Base-by-base conservation (phyloP, 345 rosid species). In the Alliaria petiolata region DNA sequence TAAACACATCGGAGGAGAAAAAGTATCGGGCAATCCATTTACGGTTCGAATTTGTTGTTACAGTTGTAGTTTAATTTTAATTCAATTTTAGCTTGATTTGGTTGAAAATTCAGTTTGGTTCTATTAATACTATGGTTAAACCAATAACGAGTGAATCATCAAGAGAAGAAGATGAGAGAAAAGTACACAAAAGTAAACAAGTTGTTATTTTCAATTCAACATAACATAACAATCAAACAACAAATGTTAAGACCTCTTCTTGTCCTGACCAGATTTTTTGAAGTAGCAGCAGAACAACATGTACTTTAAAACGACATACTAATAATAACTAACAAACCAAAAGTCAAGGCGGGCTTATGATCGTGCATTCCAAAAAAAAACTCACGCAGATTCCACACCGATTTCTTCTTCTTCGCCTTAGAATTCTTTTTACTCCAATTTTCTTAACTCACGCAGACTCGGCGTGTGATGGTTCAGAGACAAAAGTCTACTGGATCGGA, bases 401-500 rank as follows among this genome's bases (percentile, higher is more conserved):
- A 38, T 56, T 72, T 57, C 66, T 50, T 70, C 67, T 16, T 70
- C 67, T n/a, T 60, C 75, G 5, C 43, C 67, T 49, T 50, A n/a
- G 12, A 11, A 16, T n/a, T n/a, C n/a, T 70, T 36, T 56, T 44
- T 46, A 4, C 14, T 38, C 13, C 66, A 66, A 7, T 15, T 58
- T 52, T 54, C 34, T 19, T 13, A 25, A 60, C 45, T 53, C 53
- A 28, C 45, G 31, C 65, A n/a, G n/a, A n/a, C n/a, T 75, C 22
- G 16, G 28, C 67, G 46, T 61, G 76, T 74, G 72, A 78, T 73
- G 61, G 39, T 31, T 79, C 76, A n/a, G n/a, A 76, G 26, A 28
- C 31, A 39, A 43, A 13, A 0, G 25, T 46, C 75, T 88, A 95
- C 31, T 87, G 88, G 68, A 92, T 95, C 1, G 91, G 98, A 76